Evolutionary conservation across 768 basidiomycete species (phyloP).

Genomic region (Lactarius trivialis): DNA sequence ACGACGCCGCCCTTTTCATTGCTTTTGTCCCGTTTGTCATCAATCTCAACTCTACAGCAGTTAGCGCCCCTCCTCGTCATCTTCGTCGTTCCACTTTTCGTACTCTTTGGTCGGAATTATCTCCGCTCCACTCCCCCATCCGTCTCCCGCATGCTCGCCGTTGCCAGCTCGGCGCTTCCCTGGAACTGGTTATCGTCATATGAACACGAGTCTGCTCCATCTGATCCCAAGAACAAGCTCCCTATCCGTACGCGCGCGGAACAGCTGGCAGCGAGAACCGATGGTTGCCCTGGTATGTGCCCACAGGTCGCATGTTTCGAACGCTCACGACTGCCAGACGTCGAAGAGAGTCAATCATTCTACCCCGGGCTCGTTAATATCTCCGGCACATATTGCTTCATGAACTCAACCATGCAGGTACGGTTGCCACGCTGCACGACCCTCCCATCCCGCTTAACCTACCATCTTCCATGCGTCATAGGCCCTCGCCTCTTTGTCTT

Average conservation of each 20-base stretch:
- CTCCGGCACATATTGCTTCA: constrained; percentile 94
- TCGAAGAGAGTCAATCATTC: constrained; percentile 35
- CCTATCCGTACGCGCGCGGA: constrained; percentile 45
- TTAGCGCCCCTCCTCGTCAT: constrained; percentile 50
- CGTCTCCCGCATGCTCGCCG: constrained; percentile 51
- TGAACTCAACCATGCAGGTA: constrained; percentile 93
- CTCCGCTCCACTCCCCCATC: constrained; percentile 25
- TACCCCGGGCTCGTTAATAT: constrained; percentile 94
- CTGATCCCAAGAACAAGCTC: constrained; percentile 45
- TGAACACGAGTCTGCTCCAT: constrained; percentile 22
- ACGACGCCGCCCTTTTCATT: constrained; percentile 9
- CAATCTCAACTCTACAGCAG: constrained; percentile 40
- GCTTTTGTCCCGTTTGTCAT: constrained; percentile 17
- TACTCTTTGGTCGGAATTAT: constrained; percentile 30
- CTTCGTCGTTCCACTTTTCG: constrained; percentile 37
- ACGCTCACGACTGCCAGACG: neutral
- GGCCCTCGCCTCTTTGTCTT: constrained; percentile 84
- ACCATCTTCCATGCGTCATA: constrained; percentile 29
- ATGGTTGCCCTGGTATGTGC: constrained; percentile 30
- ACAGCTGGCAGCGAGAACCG: constrained; percentile 42
- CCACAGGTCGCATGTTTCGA: neutral
- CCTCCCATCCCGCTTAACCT: constrained; percentile 11
- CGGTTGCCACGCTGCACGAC: neutral
- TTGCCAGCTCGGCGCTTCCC: constrained; percentile 45
- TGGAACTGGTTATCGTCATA: constrained; percentile 49